Percentiles rank a stretch among this genome's conserved stretches.
phyloP scores from a whole-genome alignment of 345 rosid genomes.

The Hibiscus syriacus region DNA sequence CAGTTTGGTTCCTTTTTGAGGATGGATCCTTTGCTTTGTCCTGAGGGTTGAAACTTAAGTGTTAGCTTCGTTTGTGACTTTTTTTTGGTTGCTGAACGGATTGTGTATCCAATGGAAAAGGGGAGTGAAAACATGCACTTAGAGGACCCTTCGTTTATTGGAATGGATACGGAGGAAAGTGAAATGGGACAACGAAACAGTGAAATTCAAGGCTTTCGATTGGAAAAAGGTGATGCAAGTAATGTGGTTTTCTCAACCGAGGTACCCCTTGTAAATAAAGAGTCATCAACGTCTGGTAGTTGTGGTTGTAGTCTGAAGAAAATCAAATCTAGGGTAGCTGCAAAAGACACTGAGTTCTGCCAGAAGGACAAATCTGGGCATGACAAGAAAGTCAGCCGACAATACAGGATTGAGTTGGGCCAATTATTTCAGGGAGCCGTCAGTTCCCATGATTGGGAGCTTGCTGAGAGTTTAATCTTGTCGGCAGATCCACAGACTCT shows the following conservation, averaged over 20 bases:
- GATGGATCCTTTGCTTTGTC: neutral
- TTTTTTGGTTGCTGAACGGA: neutral
- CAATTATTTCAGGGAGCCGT: constrained; percentile 67
- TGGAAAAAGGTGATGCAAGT: constrained; percentile 47
- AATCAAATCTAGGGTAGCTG: constrained; percentile 16
- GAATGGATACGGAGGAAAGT: constrained; percentile 43
- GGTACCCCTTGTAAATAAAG: constrained; percentile 40
- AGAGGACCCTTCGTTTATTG: constrained; percentile 36
- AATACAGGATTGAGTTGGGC: constrained; percentile 73
- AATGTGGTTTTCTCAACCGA: constrained; percentile 58
- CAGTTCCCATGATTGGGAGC: constrained; percentile 85
- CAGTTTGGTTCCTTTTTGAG: neutral
- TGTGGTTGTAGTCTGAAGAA: constrained; percentile 45
- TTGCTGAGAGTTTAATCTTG: constrained; percentile 58
- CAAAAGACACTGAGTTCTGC: constrained; percentile 29
- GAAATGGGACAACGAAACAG: constrained; percentile 22
- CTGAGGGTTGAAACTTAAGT: neutral
- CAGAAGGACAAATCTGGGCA: constrained; percentile 35
- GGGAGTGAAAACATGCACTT: constrained; percentile 18
- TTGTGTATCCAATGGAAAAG: constrained; percentile 39
- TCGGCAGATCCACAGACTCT: constrained; percentile 79
- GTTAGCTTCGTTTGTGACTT: neutral
- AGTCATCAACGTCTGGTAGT: constrained; percentile 28
- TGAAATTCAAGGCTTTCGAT: constrained; percentile 25
- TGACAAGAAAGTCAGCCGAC: constrained; percentile 61